Evolutionary conservation across 345 rosid species (phyloP), one percentile per base, ranked within the genome.

Genomic region (Citrus unshiu): DNA sequence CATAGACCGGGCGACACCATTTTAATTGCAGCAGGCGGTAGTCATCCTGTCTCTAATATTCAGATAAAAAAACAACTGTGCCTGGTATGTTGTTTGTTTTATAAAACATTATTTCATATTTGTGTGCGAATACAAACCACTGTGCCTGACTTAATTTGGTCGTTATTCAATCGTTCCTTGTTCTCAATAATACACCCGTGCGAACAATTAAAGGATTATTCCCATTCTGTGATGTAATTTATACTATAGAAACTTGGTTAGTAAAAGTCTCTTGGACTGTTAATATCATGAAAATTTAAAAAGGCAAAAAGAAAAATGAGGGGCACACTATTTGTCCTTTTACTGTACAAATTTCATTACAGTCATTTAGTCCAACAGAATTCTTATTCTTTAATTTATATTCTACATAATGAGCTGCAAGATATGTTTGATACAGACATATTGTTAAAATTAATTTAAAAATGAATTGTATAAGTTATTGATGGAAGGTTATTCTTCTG

Each of bases 1-100:
- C 81, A 25, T 87, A 96, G 98, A 84, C 95, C 97, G 5, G 98
- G 97, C 63, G 98, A 96, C 78, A 93, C 97, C 79, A 96, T 96
- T 83, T 89, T 96, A 80, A 94, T 96, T 78, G 89, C 90, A 76
- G 88, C 97, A 56, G 99, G 99, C 18, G 93, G 95, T 73, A 87
- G 67, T 77, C 93, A 94, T 90, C 87, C 58, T 67, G 93, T 89
- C 81, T 93, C 95, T 74, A 89, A 93, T 73, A 91, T 94, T 89
- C 97, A 93, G 87, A 94, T 96, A 68, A 81, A 83, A 49, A 96
- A 93, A 82, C 97, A 98, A 54, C 91, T 96, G 40, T 91, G 97
- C 98, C 93, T 94, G 97, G 97, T 94, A 91, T 76, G 89, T 85
- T n/a, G 54, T 70, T 72, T 70, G 21, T 72, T 32, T 51, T 66